Percentiles rank a stretch among this genome's conserved stretches.
Conservation (phyloP, 768 basidiomycete genomes). For the Galerina marginata region DNA sequence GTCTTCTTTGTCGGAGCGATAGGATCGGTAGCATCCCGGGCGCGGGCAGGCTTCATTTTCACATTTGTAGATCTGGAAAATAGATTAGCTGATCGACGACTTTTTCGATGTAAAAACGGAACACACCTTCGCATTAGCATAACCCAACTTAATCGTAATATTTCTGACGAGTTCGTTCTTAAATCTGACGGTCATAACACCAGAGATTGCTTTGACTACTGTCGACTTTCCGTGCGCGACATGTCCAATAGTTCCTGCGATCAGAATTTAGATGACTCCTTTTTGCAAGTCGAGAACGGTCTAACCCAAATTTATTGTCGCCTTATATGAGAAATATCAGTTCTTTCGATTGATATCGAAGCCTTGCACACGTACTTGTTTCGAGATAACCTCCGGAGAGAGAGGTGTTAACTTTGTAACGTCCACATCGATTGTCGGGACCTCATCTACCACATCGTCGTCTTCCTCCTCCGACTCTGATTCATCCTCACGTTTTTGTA, state of each 20-base stretch:
- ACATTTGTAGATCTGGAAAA: slow-evolving; percentile 92
- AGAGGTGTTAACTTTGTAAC: slow-evolving; percentile 82
- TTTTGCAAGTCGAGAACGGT: slow-evolving; percentile 7
- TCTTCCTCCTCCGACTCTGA: slow-evolving; percentile 76
- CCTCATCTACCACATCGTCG: slow-evolving; percentile 51
- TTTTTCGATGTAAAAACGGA: background rate
- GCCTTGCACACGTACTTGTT: slow-evolving; percentile 64
- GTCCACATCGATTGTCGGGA: slow-evolving; percentile 80
- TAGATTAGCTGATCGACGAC: slow-evolving; percentile 22
- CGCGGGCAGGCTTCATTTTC: slow-evolving; percentile 92
- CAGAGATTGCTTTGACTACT: slow-evolving; percentile 98
- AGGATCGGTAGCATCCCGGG: slow-evolving; percentile 93
- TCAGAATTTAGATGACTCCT: slow-evolving; percentile 14
- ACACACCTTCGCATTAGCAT: slow-evolving; percentile 96
- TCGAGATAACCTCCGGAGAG: slow-evolving; percentile 89
- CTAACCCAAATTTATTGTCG: slow-evolving; percentile 91
- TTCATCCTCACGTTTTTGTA: slow-evolving; percentile 65
- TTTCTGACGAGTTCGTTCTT: slow-evolving; percentile 99
- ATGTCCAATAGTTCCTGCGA: slow-evolving; percentile 93
- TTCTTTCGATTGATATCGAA: background rate
- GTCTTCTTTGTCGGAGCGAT: slow-evolving; percentile 93
- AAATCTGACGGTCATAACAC: slow-evolving; percentile 97
- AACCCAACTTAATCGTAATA: slow-evolving; percentile 99
- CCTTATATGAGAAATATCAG: slow-evolving; percentile 48
- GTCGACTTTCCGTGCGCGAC: slow-evolving; percentile 98